These are phyloP conservation scores for Chrysoporthe puriensis DNA, from an alignment of 2,329 filamentous ascomycete species.

Conservation along the genomic window DNA sequence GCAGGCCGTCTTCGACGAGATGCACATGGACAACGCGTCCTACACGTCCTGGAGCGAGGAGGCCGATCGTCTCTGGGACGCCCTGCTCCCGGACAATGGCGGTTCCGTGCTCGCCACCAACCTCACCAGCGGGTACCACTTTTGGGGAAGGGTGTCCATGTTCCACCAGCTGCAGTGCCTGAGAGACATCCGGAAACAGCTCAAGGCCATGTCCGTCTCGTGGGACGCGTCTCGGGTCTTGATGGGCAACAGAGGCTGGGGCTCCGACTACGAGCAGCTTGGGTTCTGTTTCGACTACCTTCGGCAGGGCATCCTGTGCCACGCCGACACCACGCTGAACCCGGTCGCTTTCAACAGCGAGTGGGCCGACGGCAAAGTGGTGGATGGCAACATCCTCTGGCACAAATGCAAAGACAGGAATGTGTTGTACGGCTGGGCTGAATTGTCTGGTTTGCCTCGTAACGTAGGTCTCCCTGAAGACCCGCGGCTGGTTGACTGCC, in stretches of 20 bases:
- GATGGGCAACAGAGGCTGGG: slow-evolving; percentile 5
- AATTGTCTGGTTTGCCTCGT: not conserved
- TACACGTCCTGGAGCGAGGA: not conserved
- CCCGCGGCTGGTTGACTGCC: not conserved
- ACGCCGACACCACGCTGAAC: slow-evolving; percentile 5
- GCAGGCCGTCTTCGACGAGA: not conserved
- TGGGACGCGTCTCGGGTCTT: slow-evolving; percentile 1
- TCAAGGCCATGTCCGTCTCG: not conserved
- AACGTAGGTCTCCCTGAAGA: not conserved
- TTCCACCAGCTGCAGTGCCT: slow-evolving; percentile 10
- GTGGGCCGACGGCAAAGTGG: slow-evolving; percentile 4
- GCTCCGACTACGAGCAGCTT: not conserved
- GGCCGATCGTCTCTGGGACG: slow-evolving; percentile 2
- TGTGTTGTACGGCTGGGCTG: not conserved
- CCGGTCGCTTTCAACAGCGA: slow-evolving; percentile 6
- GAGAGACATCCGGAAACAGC: slow-evolving; percentile 4
- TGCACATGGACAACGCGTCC: slow-evolving; percentile 1
- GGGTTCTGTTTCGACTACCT: slow-evolving; percentile 3
- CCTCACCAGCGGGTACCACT: slow-evolving; percentile 10
- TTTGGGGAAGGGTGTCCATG: slow-evolving; percentile 4
- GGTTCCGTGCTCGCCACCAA: slow-evolving; percentile 11
- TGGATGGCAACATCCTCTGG: slow-evolving; percentile 1
- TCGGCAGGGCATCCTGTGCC: slow-evolving; percentile 6
- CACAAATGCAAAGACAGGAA: slow-evolving; percentile 8
- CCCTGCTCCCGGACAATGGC: not conserved